Evolutionary conservation across 2,329 filamentous ascomycete genomes (phyloP), one percentile per base, ranked within the genome.

Genomic region (Biscogniauxia sp.): DNA sequence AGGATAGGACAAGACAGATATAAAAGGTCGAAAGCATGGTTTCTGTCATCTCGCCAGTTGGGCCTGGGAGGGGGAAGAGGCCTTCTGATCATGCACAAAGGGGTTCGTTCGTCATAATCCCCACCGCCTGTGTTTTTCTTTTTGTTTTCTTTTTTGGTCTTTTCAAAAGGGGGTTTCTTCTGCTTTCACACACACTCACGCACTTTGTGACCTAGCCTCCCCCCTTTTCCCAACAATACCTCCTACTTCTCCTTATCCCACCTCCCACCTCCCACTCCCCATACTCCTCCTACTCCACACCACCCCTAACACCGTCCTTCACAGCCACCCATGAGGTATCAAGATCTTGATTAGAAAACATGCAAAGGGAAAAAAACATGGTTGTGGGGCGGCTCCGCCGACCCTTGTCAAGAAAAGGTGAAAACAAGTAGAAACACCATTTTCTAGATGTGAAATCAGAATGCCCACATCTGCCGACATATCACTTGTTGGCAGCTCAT

Each of bases 341-440:
- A 32, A 53, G 61, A 58, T 23, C 17, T 54, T 53, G 61, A 58
- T 32, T 59, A 51, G 57, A 62, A 50, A 54, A 57, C 61, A 58
- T 58, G 62, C 64, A 64, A 63, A 60, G 60, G 57, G 55, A 63
- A 60, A 57, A 9, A 41, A 15, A 19, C 58, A 50, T 59, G 45
- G 25, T 61, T 58, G 61, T 63, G 55, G 54, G 23, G 15, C 50
- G 54, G 63, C 58, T 51, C 51, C 52, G 59, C 56, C 49, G 11
- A 28, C 45, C 53, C 57, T 32, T 56, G 59, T 53, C 28, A 49
- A 57, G 28, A 57, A 60, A 23, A n/a, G 20, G n/a, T 2, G 45
- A 55, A 41, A 32, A 45, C 49, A 56, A 8, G 37, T n/a, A 37
- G 54, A 56, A 51, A 19, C 32, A 20, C 54, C 20, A n/a, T 50